Base-by-base conservation (phyloP, 129 eudicot genomes). In the Flaveria robusta region DNA sequence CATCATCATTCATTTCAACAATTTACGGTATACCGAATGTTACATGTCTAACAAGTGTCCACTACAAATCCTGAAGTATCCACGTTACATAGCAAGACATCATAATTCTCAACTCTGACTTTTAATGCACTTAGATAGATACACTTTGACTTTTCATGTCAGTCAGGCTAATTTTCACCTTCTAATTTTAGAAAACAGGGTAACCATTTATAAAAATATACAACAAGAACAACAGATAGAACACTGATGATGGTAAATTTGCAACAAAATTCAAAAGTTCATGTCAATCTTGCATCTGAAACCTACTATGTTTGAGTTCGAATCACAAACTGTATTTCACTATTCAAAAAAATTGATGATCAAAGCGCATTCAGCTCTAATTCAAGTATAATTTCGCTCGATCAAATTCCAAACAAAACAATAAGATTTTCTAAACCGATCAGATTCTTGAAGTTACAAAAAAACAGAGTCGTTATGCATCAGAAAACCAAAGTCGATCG, bases 111-210 rank as follows among this genome's bases (percentile, higher is more conserved):
- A 75, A 18, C 65, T 64, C 64, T 49, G 64, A 64, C 64, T 75
- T 62, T 46, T n/a, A 12, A 19, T 23, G 22, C 14, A 34, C 34
- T 5, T 29, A 31, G 4, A 16, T 29, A 54, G 3, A 3, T 23
- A 42, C 24, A 23, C 58, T 74, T 59, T 74, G 79, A 62, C 71
- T 74, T 60, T 60, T 62, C 7, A 72, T 14, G 52, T 77, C 68
- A 39, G 24, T 39, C 46, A 39, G 15, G 7, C 68, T 66, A 49
- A 66, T 2, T 77, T 77, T 18, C 59, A 41, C 3, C 58, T 39
- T 77, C 0, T 0, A 50, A 50, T 20, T 24, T 29, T 3, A 20
- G 12, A n/a, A 56, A 27, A 52, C 18, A 41, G 2, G 16, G 31
- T 55, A 77, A 23, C 49, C 50, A 16, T n/a, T n/a, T 43, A 58